These are phyloP conservation scores for Prunus armeniaca DNA, from an alignment of 306 rosid species.

Conservation along the genomic window DNA sequence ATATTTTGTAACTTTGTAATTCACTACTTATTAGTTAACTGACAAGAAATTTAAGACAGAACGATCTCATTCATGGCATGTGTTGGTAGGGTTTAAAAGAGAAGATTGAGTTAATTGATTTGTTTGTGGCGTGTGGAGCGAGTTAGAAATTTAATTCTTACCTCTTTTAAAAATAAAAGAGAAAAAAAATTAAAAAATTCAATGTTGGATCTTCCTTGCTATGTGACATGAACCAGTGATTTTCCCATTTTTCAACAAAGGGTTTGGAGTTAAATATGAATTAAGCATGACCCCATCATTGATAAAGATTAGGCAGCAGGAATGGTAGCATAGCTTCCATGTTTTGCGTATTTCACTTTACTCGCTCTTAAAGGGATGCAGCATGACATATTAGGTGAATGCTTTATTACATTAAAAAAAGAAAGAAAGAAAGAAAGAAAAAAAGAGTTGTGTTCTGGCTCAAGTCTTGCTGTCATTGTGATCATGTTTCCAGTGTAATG, in stretches of 20 bases:
- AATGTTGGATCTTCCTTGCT: neutral
- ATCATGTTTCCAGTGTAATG: neutral
- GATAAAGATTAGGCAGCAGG: neutral
- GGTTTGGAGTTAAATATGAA: neutral
- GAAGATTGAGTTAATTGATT: no score
- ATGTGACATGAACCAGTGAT: neutral
- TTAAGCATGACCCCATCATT: neutral
- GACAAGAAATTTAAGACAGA: no score
- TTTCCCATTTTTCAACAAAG: neutral
- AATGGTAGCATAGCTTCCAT: neutral
- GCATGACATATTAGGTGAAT: neutral
- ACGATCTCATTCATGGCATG: no score
- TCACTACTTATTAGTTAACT: no score
- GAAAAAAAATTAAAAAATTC: no score
- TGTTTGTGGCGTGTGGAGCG: no score
- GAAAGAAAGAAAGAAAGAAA: neutral
- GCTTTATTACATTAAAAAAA: neutral
- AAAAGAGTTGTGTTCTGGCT: no score
- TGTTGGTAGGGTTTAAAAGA: no score
- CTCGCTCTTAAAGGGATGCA: neutral
- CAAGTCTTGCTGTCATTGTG: neutral
- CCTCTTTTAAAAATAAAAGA: no score
- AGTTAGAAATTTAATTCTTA: no score
- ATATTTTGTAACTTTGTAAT: no score
- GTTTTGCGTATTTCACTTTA: neutral